Evolutionary conservation across 202 grass and related monocot species (phyloP).

Genomic region (Saccharum hybrid): DNA sequence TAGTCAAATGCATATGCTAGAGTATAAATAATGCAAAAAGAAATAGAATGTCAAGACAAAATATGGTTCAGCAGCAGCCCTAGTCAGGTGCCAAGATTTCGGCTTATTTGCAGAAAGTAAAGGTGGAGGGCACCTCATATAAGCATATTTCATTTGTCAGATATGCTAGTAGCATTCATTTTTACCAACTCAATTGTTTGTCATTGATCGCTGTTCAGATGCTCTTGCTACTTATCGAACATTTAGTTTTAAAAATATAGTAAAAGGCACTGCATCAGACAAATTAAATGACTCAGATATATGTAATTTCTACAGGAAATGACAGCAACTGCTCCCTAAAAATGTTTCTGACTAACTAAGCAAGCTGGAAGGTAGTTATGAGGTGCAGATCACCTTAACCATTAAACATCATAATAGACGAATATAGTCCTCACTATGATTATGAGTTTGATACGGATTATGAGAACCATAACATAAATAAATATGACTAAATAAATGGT

Average conservation of each 20-base stretch:
- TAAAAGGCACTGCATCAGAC: slow-evolving; percentile 18
- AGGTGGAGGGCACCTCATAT: not conserved
- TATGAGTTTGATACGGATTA: not conserved
- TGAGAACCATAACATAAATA: slow-evolving; percentile 20
- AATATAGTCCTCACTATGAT: not conserved
- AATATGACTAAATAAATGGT: slow-evolving; percentile 1
- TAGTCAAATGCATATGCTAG: not conserved
- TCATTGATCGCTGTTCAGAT: not conserved
- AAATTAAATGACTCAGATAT: not conserved
- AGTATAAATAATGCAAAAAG: not conserved
- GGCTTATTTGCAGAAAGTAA: not conserved
- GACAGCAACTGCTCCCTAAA: not conserved
- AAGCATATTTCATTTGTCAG: not conserved
- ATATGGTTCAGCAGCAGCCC: not conserved
- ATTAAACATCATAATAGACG: not conserved
- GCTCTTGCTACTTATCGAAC: slow-evolving; percentile 3
- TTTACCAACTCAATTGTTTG: not conserved
- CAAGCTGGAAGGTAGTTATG: not conserved
- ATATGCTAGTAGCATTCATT: not conserved
- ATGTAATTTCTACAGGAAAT: not conserved
- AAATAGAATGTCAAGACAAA: not conserved
- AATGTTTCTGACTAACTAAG: slow-evolving; percentile 4
- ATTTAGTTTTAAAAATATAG: not conserved
- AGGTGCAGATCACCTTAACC: not conserved
- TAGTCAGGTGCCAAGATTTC: not conserved